Conservation (phyloP, 768 basidiomycete genomes). For the Filobasidium floriforme region DNA sequence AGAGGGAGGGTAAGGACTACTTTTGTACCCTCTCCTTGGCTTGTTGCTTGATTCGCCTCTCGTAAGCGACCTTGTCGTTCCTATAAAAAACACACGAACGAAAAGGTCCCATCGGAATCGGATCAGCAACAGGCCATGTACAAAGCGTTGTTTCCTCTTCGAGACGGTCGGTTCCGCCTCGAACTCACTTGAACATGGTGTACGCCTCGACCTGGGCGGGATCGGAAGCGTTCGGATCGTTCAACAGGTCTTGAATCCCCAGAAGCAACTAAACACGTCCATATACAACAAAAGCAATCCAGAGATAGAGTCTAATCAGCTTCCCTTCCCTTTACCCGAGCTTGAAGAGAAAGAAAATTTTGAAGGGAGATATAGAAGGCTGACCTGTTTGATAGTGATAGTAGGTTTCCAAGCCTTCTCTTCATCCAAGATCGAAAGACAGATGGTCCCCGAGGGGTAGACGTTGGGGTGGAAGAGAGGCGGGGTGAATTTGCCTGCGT, state of each 20-base stretch:
- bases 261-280: slow-evolving; percentile 67
- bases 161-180: background rate
- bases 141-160: background rate
- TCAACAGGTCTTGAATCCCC: slow-evolving; percentile 89
- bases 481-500: slow-evolving; percentile 86
- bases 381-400: slow-evolving; percentile 74
- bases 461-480: slow-evolving; percentile 97
- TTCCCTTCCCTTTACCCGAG: background rate
- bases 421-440: slow-evolving; percentile 93
- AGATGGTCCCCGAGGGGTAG: slow-evolving; percentile 97
- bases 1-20: slow-evolving; percentile 45
- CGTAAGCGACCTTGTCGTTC: slow-evolving; percentile 88
- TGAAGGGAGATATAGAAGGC: too few species aligned
- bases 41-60: slow-evolving; percentile 73
- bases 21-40: slow-evolving; percentile 85
- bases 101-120: slow-evolving; percentile 5
- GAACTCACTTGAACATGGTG: slow-evolving; percentile 92
- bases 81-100: slow-evolving; percentile 47
- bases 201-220: slow-evolving; percentile 98
- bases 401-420: slow-evolving; percentile 99
- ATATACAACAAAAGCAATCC: background rate
- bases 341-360: too few species aligned
- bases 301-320: background rate
- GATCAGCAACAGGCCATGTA: too few species aligned
- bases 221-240: slow-evolving; percentile 93